Base-by-base conservation (phyloP, 441 rosid genomes). In the Melianthus villosus region DNA sequence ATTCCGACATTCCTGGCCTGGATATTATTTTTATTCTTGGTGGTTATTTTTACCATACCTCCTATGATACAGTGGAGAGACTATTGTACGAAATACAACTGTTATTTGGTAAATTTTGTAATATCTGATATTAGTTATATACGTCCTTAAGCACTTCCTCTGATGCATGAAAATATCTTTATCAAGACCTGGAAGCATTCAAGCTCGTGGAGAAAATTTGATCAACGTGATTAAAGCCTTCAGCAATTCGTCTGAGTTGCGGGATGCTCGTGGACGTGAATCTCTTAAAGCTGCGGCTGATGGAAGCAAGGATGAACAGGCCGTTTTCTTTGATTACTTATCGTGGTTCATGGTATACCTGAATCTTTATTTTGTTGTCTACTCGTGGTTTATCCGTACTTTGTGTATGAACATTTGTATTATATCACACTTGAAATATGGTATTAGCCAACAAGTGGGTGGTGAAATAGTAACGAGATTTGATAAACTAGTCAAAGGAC, bases 21-120 rank as follows among this genome's bases (percentile, higher is more conserved):
- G 98, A 91, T 67, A 82, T 91, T 53, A 91, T 91, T 60, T 91
- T 85, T 62, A 86, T 91, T 56, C 64, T 75, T 29, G 93, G 98
- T 40, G 98, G 98, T 72, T 85, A 79, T 73, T 91, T 75, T 69
- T 91, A 91, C 70, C 96, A 91, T 63, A 91, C 98, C 46, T 69
- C 93, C 53, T 79, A 54, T 51, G 98, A 91, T 50, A 85, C 98
- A 6, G 67, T 82, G 68, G 96, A 91, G 72, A 79, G 83, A 73
- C 64, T 91, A 79, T 53, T 79, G 98, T 91, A 91, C 62, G 98
- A 74, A 58, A 69, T 65, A 57, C 55, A 59, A 51, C 59, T 68
- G 61, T 48, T 54, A 26, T 77, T 73, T 74, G 79, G 72, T 69
- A 66, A 68, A 75, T 10, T 46, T 64, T 46, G 46, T n/a, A n/a